phyloP scores from a whole-genome alignment of 768 basidiomycete species.

The Boletus rubescentipes region DNA sequence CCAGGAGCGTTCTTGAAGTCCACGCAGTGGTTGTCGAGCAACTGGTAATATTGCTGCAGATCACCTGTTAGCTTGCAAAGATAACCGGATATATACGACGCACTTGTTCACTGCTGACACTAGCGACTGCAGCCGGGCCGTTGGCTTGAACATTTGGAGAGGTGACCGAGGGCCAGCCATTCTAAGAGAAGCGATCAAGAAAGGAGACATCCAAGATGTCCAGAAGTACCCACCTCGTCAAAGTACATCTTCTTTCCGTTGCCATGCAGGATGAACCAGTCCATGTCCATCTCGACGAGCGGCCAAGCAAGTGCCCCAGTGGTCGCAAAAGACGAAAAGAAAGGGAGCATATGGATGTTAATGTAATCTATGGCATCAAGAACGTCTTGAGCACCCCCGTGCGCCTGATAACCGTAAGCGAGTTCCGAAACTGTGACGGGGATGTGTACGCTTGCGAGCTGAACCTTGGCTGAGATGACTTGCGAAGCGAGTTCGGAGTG shows the following conservation, averaged over 20 bases:
- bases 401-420: conserved; percentile 57
- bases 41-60: conserved; percentile 48
- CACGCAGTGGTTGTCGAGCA: conserved; percentile 64
- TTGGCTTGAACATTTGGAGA: conserved; percentile 64
- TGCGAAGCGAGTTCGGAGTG: conserved; percentile 50
- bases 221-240: conserved; percentile 49
- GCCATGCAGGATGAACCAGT: conserved; percentile 67
- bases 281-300: conserved; percentile 52
- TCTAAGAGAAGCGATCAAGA: conserved; percentile 40
- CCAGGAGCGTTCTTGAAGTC: conserved; percentile 57
- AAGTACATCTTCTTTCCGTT: conserved; percentile 74
- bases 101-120: conserved; percentile 60
- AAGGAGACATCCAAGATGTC: background rate
- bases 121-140: conserved; percentile 56
- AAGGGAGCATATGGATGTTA: conserved; percentile 70
- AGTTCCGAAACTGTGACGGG: conserved; percentile 70
- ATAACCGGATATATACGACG: conserved; percentile 12
- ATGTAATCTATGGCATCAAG: conserved; percentile 62
- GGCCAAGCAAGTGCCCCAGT: conserved; percentile 63
- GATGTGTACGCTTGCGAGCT: conserved; percentile 51
- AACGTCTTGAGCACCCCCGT: conserved; percentile 51
- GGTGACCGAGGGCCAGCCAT: conserved; percentile 74
- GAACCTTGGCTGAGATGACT: conserved; percentile 48
- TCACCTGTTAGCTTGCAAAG: background rate
- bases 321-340: conserved; percentile 43